Conservation (phyloP, 148 eudicot species). For the Drosera capensis region DNA sequence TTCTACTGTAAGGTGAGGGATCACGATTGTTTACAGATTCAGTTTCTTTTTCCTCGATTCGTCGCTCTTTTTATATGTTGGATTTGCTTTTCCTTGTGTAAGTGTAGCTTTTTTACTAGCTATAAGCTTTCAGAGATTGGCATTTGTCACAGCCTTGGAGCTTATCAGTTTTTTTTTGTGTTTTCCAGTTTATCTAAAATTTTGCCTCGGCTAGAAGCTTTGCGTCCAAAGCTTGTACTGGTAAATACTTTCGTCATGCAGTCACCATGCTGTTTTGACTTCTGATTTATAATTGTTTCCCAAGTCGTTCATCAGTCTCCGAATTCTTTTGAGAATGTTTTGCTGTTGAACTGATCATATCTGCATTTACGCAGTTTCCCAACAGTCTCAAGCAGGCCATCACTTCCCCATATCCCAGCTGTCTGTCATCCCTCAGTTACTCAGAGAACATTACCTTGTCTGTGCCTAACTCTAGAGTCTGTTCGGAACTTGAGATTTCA, state of each 20-base stretch:
- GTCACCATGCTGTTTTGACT: not conserved
- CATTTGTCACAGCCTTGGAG: not conserved
- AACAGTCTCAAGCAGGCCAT: constrained; percentile 22
- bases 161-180: not conserved
- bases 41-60: not conserved
- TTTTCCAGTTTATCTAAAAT: constrained; percentile 37
- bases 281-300: not conserved
- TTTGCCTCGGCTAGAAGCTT: constrained; percentile 36
- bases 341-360: not conserved
- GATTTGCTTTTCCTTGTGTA: not conserved
- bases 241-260: constrained; percentile 18
- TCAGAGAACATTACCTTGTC: constrained; percentile 22
- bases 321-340: too few relatives aligned
- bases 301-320: too few relatives aligned
- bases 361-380: constrained; percentile 41
- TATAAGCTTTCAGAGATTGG: not conserved
- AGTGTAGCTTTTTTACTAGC: not conserved
- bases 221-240: constrained; percentile 53
- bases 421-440: constrained; percentile 25
- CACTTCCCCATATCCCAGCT: constrained; percentile 10
- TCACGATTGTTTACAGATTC: not conserved
- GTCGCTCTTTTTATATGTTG: not conserved
- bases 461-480: constrained; percentile 30
- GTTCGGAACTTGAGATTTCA: constrained; percentile 36
- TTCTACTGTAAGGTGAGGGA: constrained; percentile 49